phyloP scores from a whole-genome alignment of 768 basidiomycete species.

The Tephrocybe sp. region DNA sequence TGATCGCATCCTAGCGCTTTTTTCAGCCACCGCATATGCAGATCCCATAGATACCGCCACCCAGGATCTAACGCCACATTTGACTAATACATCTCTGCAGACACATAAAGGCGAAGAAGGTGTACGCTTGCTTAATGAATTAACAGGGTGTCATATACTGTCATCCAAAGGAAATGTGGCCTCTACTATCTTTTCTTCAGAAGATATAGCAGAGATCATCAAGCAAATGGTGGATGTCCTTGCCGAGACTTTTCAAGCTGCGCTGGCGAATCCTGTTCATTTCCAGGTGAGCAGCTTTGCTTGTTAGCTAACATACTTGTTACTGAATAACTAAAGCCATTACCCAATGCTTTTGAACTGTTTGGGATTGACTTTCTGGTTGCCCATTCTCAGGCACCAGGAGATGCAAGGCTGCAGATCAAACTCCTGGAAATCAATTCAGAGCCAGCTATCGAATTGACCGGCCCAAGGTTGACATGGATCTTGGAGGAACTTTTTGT shows the following conservation, averaged over 20 bases:
- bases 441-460: slow-evolving; percentile 93
- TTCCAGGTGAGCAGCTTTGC: slow-evolving; percentile 67
- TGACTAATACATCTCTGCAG: slow-evolving; percentile 93
- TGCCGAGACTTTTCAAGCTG: slow-evolving; percentile 83
- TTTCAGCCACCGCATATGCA: slow-evolving; percentile 72
- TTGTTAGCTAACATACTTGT: not conserved
- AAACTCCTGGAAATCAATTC: slow-evolving; percentile 90
- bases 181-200: slow-evolving; percentile 23
- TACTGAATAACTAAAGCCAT: slow-evolving; percentile 43
- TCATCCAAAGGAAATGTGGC: slow-evolving; percentile 18
- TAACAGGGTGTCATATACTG: slow-evolving; percentile 62
- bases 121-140: slow-evolving; percentile 79
- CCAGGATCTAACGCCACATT: slow-evolving; percentile 66
- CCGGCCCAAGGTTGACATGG: slow-evolving; percentile 78
- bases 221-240: slow-evolving; percentile 63
- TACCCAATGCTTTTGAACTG: slow-evolving; percentile 92
- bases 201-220: slow-evolving; percentile 45
- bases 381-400: slow-evolving; percentile 32
- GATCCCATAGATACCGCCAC: slow-evolving; percentile 36
- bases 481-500: slow-evolving; percentile 80
- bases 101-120: slow-evolving; percentile 58
- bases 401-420: slow-evolving; percentile 44
- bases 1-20: slow-evolving; percentile 81
- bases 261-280: slow-evolving; percentile 74
- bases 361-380: slow-evolving; percentile 94